These are phyloP conservation scores for Arabidopsis arenosa DNA, from an alignment of 345 rosid species.

Conservation along the genomic window DNA sequence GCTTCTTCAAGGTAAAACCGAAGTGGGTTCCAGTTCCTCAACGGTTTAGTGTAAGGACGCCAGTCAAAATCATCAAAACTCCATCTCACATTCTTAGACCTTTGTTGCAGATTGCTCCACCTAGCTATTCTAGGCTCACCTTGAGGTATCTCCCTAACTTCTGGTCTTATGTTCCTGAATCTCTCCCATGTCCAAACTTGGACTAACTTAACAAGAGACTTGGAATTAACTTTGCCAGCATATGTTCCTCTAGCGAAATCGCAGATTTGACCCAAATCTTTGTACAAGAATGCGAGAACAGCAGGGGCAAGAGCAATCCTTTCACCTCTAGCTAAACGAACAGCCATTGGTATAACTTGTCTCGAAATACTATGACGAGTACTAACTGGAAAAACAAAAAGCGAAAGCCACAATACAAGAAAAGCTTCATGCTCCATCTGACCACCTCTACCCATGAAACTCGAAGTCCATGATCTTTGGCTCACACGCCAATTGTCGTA, in stretches of 20 bases:
- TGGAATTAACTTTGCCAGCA: not conserved
- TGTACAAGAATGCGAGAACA: not conserved
- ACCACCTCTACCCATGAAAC: not conserved
- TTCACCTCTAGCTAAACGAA: constrained; percentile 10
- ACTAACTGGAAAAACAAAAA: not conserved
- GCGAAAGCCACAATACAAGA: constrained; percentile 8
- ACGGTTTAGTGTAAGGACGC: not conserved
- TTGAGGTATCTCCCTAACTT: not conserved
- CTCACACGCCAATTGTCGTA: not conserved
- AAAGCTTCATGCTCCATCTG: constrained; percentile 10
- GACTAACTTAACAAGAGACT: not conserved
- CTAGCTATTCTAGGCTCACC: not conserved
- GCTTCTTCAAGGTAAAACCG: not conserved
- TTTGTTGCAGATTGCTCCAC: not conserved
- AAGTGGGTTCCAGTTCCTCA: not conserved
- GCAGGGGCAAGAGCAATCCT: not conserved
- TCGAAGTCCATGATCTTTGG: not conserved
- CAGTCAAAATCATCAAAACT: not conserved
- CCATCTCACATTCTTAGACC: not conserved
- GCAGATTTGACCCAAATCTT: not conserved
- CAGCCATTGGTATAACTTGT: not conserved
- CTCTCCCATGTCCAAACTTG: not conserved
- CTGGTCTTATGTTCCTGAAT: constrained; percentile 1
- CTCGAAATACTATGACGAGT: not conserved
- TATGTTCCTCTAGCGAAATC: not conserved